Evolutionary conservation across 2,329 filamentous ascomycete genomes (phyloP), one percentile per base, ranked within the genome.

Genomic region (Myriosclerotinia curreyana): DNA sequence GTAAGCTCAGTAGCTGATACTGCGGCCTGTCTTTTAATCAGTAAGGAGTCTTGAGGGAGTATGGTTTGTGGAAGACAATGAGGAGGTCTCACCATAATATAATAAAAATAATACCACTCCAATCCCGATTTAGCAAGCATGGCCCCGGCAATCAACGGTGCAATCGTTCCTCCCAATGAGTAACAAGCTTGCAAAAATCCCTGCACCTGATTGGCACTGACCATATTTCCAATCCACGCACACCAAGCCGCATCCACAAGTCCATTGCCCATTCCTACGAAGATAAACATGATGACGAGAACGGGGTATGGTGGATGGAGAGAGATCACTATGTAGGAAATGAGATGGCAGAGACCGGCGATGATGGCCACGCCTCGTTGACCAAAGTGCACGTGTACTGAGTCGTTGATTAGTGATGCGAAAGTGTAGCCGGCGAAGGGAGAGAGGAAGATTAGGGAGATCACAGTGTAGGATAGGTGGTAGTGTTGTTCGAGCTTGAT

Each of bases 21-120:
- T 12, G 77, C 84, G 48, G 88, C 81, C 78, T 78, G 25, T n/a
- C 14, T 5, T 8, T 46, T 9, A 36, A 36, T 55, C 38, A 56
- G 28, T 25, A 17, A 36, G 4, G 11, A 20, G 9, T 31, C 28
- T 31, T 31, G 28, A 31, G 28, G 5, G 42, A 20, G 7, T 7
- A 44, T 20, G 20, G 7, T 11, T 17, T 28, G 3, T 50, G 15
- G 1, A 15, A 7, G 8, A 58, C 2, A 44, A 34, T 3, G 7
- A 48, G 14, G 12, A 7, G 34, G 5, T 46, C 81, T 69, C 71
- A 88, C 85, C 86, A 92, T 90, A 58, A 92, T 76, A 71, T 91
- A 92, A 75, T 91, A 94, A 75, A 89, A 93, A 14, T 78, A 79
- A 70, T 86, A 91, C 91, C 91, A 95, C 0, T 79, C 78, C 59